phyloP scores from a whole-genome alignment of 345 rosid genomes.

The Citrus reticulata region DNA sequence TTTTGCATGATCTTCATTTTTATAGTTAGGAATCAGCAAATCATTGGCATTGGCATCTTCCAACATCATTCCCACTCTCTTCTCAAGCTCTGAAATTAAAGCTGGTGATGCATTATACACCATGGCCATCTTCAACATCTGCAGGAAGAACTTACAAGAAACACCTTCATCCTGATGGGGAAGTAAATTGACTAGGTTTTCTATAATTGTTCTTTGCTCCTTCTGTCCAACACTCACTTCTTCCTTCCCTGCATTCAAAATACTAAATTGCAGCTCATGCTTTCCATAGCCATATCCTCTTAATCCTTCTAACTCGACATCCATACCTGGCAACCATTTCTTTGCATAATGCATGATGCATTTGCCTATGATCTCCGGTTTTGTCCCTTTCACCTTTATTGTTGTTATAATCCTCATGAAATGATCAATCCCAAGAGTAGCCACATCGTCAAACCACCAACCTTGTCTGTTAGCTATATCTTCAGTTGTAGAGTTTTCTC shows the following conservation, averaged over 20 bases:
- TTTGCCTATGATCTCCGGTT: conserved; percentile 52
- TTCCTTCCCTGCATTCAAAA: conserved; percentile 34
- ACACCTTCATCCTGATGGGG: conserved; percentile 61
- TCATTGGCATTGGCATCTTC: conserved; percentile 68
- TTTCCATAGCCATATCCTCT: conserved; percentile 55
- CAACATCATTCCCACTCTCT: conserved; percentile 54
- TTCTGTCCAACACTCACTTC: conserved; percentile 36
- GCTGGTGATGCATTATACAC: conserved; percentile 72
- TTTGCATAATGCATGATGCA: conserved; percentile 62
- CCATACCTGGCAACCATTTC: conserved; percentile 47
- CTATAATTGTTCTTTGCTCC: conserved; percentile 55
- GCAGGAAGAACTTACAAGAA: conserved; percentile 67
- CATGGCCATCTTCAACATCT: conserved; percentile 66
- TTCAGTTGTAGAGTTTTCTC: conserved; percentile 27
- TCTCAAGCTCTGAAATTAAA: conserved; percentile 75
- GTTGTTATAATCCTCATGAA: conserved; percentile 69
- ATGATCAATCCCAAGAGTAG: conserved; percentile 57
- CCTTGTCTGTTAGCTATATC: conserved; percentile 32
- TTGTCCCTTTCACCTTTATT: conserved; percentile 49
- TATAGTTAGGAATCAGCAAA: conserved; percentile 72
- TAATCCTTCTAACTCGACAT: conserved; percentile 54
- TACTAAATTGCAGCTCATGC: conserved; percentile 56
- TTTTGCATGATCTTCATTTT: conserved; percentile 46
- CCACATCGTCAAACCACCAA: conserved; percentile 49
- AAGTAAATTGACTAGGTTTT: conserved; percentile 67